Conservation (phyloP, 257 asterid species). For the Ocimum tenuiflorum region DNA sequence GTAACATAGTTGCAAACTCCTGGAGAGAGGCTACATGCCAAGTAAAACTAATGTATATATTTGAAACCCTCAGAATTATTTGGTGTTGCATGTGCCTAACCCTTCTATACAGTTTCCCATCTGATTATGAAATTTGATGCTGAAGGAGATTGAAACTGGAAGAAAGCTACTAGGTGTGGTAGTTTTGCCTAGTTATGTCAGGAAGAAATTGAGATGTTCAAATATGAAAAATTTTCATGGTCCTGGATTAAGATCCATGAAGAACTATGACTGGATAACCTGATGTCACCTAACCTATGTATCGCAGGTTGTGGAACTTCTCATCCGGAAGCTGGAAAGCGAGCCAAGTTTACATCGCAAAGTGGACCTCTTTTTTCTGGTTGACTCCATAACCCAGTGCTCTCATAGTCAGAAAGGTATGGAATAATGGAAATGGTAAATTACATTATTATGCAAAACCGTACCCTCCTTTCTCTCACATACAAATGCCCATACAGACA, state of each 20-base stretch:
- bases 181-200: constrained; percentile 8
- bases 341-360: constrained; percentile 73
- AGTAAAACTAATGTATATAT: constrained; percentile 3
- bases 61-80: background rate
- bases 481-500: background rate
- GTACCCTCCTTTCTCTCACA: background rate
- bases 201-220: background rate
- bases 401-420: constrained; percentile 93
- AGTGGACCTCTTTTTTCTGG: constrained; percentile 91
- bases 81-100: constrained; percentile 3
- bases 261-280: constrained; percentile 6
- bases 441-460: background rate
- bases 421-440: no score
- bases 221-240: background rate
- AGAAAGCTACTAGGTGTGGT: background rate
- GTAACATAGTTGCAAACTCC: background rate
- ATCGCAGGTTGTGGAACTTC: constrained; percentile 91
- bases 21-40: background rate
- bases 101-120: background rate
- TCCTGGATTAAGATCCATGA: constrained; percentile 4
- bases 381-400: constrained; percentile 95
- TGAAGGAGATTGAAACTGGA: constrained; percentile 2
- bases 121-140: constrained; percentile 7
- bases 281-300: constrained; percentile 15
- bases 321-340: constrained; percentile 67